Evolutionary conservation across 2,329 filamentous ascomycete genomes (phyloP).

Genomic region (Lecanicillium sp.): DNA sequence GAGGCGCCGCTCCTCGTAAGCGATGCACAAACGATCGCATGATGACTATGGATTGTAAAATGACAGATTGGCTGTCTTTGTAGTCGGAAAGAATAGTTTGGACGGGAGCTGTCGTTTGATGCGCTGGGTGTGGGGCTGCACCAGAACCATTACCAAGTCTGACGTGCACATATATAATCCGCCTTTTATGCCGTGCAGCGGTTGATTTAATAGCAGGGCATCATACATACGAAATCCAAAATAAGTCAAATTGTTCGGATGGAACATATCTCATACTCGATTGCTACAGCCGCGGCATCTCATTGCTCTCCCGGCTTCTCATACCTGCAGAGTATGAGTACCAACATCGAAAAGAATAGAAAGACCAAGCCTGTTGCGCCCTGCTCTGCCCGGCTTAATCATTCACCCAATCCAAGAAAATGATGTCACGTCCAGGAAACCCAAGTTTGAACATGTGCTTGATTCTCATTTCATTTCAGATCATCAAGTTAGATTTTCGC

Average conservation of each 20-base stretch:
- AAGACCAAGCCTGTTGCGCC: neutral
- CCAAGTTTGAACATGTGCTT: conserved; percentile 21
- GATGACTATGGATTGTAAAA: neutral
- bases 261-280: no score
- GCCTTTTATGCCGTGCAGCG: no score
- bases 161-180: conserved; percentile 5
- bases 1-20: neutral
- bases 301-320: no score
- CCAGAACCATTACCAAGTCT: conserved; percentile 1
- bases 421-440: neutral
- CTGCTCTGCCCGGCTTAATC: neutral
- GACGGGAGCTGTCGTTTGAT: neutral
- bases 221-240: no score
- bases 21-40: conserved; percentile 5
- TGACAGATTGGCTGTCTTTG: neutral
- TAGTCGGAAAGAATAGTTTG: neutral
- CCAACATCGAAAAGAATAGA: no score
- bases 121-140: conserved; percentile 6
- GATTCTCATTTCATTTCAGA: conserved; percentile 39
- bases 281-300: neutral
- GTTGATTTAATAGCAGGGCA: no score
- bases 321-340: no score
- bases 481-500: conserved; percentile 38
- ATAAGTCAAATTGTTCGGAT: no score
- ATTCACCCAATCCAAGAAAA: no score